Evolutionary conservation across 805 yeast genomes (phyloP), one percentile per base, ranked within the genome.

Genomic region (Candida jianshihensis): DNA sequence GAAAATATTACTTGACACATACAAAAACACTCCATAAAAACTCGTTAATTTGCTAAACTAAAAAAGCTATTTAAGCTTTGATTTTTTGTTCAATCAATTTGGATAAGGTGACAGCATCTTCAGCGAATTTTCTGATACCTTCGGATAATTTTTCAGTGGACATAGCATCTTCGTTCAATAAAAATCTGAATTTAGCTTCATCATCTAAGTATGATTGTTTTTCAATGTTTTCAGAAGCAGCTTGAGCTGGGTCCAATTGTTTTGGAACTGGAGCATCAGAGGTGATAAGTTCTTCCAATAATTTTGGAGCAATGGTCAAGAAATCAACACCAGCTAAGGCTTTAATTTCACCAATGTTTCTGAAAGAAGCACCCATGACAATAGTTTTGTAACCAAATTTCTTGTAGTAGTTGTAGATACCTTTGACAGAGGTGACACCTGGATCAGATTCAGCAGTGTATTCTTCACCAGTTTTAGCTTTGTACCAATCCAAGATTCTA

Each of bases 321-420:
- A 70, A 88, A 65, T 92, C 99, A 60, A 86, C 81, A 65, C 99
- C 99, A 41, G 98, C 97, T 55, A 92, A 74, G 54, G 94, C 96
- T 67, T 81, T 82, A 68, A 92, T 86, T 72, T 90, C 98, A 52
- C 88, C 96, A 45, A 71, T 66, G 75, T 89, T 92, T 80, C 99
- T 90, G 88, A 92, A 90, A 42, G 97, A 90, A 42, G 99, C 99
- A 68, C 98, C 99, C 99, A 92, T 92, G 60, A 92, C 97, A 61
- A 92, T 89, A 64, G 99, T 92, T 57, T 90, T 75, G 80, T 92
- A 92, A 54, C 81, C 90, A 67, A 66, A 86, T 72, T 90, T 90
- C 81, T 92, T 92, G 84, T 92, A 92, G 80, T 92, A 92, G 83
- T 89, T 84, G 85, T 64, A 92, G 66, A 92, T 92, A 44, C 60